phyloP scores from a whole-genome alignment of 805 yeast species.

The Scheffersomyces lignosus region DNA sequence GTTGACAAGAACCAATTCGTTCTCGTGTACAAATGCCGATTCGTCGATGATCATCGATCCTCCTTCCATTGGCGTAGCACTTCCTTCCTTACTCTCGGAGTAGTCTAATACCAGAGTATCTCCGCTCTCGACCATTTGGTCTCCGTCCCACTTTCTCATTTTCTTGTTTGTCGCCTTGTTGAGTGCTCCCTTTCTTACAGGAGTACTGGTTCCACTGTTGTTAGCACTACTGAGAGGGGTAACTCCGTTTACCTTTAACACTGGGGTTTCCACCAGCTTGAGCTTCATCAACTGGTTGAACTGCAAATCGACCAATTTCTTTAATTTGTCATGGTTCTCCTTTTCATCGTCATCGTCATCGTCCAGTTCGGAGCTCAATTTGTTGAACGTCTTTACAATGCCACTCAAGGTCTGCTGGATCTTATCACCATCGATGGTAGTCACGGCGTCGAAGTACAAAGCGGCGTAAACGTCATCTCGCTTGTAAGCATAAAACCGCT shows the following conservation, averaged over 20 bases:
- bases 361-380: slow-evolving; percentile 24
- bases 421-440: slow-evolving; percentile 40
- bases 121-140: slow-evolving; percentile 32
- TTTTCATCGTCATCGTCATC: slow-evolving; percentile 12
- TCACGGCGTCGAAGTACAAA: slow-evolving; percentile 38
- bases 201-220: slow-evolving; percentile 3
- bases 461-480: slow-evolving; percentile 32
- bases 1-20: slow-evolving; percentile 40
- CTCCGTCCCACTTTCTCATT: slow-evolving; percentile 47
- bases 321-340: slow-evolving; percentile 25
- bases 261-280: slow-evolving; percentile 9
- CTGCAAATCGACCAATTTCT: slow-evolving; percentile 37
- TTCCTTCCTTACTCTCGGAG: slow-evolving; percentile 21
- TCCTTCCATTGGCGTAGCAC: slow-evolving; percentile 3
- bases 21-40: slow-evolving; percentile 35
- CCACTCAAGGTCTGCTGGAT: slow-evolving; percentile 31
- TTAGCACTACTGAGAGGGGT: slow-evolving; percentile 6
- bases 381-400: slow-evolving; percentile 32
- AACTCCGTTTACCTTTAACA: too few relatives aligned
- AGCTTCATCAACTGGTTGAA: slow-evolving; percentile 37
- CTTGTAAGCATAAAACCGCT: slow-evolving; percentile 34
- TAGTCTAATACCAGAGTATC: slow-evolving; percentile 29
- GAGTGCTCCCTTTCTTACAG: slow-evolving; percentile 8
- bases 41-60: slow-evolving; percentile 22
- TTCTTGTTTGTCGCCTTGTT: slow-evolving; percentile 25